Conservation (phyloP, 306 rosid genomes). For the Cicer judaicum region DNA sequence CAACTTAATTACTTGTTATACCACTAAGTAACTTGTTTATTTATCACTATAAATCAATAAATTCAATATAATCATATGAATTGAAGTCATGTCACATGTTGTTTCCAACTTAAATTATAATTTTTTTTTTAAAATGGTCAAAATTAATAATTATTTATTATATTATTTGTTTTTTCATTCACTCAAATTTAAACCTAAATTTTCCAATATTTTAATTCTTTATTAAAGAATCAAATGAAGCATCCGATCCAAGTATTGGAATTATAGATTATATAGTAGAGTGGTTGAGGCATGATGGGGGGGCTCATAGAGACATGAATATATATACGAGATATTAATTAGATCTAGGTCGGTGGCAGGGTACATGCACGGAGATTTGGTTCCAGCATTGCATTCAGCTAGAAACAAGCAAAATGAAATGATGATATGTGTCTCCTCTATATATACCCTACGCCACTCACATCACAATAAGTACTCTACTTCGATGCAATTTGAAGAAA, state of each 20-base stretch:
- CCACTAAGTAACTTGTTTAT: too few relatives aligned
- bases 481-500: not conserved
- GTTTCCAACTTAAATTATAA: not conserved
- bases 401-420: conserved; percentile 30
- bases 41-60: too few relatives aligned
- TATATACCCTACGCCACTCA: conserved; percentile 4
- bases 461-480: not conserved
- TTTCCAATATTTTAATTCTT: too few relatives aligned
- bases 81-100: too few relatives aligned
- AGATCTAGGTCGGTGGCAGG: conserved; percentile 37
- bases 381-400: not conserved
- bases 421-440: not conserved
- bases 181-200: too few relatives aligned
- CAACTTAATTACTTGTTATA: too few relatives aligned
- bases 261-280: not conserved
- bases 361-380: conserved; percentile 43
- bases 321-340: conserved; percentile 16
- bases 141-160: too few relatives aligned
- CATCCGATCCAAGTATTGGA: too few relatives aligned
- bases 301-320: conserved; percentile 38
- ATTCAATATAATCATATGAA: too few relatives aligned
- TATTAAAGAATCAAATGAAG: too few relatives aligned
- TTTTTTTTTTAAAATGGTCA: too few relatives aligned
- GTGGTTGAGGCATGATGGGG: conserved; percentile 19
- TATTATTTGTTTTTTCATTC: too few relatives aligned